Evolutionary conservation across 495 filamentous ascomycete genomes (phyloP), one percentile per base, ranked within the genome.

Genomic region (Talaromyces trachyspermus): DNA sequence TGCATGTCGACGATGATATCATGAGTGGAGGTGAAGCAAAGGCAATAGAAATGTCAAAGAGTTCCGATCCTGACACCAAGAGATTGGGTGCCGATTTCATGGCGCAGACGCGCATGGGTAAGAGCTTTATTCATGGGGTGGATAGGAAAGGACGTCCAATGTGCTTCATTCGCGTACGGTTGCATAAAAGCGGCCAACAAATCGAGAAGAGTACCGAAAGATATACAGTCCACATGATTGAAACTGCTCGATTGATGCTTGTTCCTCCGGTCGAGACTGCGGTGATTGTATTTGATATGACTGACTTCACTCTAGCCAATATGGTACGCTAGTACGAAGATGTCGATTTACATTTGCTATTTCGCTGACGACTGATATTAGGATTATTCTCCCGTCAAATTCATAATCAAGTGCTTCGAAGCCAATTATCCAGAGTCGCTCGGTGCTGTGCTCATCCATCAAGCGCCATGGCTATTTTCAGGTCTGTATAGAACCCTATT

Each of bases 371-470:
- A 6, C 23, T 20, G 10, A 17, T 30, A n/a, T n/a, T n/a, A 89
- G 86, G 92, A 98, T 60, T 97, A 97, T 60, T 78, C 87, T 0
- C 92, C 92, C 0, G 88, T 98, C 19, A 97, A 91, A 57, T 97
- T 96, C 72, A 95, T 98, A 80, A 96, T 97, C 70, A 95, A 95
- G 69, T 95, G 89, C 66, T 98, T 98, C 61, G 94, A 97, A 69
- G 94, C 92, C 42, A 97, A 98, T 65, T 98, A 97, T 60, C 92
- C 94, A 20, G 94, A 97, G 61, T 86, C 77, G 43, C 73, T 98
- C 0, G 92, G 94, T 38, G 72, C 87, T 5, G 89, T 97, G 5
- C 81, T 97, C n/a, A 87, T 98, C 26, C 89, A 98, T 70, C 95
- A 95, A 63, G 82, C 92, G 0, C 92, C 92, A 4, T 98, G 91